A percentile compares a stretch with the other conserved stretches of the same genome.
Conservation (phyloP, 495 filamentous ascomycete species). For the Lepraria neglecta region DNA sequence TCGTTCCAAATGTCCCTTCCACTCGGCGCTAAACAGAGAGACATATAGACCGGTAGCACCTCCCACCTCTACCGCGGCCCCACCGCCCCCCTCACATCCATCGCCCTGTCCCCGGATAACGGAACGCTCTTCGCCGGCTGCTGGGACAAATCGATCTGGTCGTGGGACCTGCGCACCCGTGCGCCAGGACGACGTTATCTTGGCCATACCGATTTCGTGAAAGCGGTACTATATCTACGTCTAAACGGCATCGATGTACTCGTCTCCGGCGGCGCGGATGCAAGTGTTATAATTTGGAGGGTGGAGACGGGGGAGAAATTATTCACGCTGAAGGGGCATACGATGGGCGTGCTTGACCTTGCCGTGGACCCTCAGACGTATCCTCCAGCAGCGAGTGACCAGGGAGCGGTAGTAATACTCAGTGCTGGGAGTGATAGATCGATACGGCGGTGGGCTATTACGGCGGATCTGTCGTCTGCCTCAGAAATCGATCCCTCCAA, state of each 20-base stretch:
- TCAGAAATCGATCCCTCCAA: slow-evolving; percentile 45
- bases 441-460: slow-evolving; percentile 66
- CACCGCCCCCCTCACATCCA: slow-evolving; percentile 67
- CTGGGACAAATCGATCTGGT: slow-evolving; percentile 90
- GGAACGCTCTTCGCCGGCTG: slow-evolving; percentile 72
- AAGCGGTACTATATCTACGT: slow-evolving; percentile 51
- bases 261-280: slow-evolving; percentile 81
- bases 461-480: slow-evolving; percentile 28
- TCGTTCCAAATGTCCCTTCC: too few relatives aligned
- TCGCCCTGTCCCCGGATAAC: slow-evolving; percentile 59
- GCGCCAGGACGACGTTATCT: slow-evolving; percentile 48
- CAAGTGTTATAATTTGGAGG: slow-evolving; percentile 79
- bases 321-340: slow-evolving; percentile 65
- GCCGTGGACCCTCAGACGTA: slow-evolving; percentile 57
- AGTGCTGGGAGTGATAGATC: slow-evolving; percentile 80
- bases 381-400: slow-evolving; percentile 12
- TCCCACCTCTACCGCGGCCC: slow-evolving; percentile 63
- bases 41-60: slow-evolving; percentile 42
- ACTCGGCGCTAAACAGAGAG: too few relatives aligned
- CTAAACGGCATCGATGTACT: slow-evolving; percentile 46
- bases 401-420: slow-evolving; percentile 51
- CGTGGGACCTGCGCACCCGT: slow-evolving; percentile 60
- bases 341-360: slow-evolving; percentile 69
- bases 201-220: slow-evolving; percentile 89
- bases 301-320: slow-evolving; percentile 57